Conservation (phyloP, 306 rosid species). For the Prunus salicina region DNA sequence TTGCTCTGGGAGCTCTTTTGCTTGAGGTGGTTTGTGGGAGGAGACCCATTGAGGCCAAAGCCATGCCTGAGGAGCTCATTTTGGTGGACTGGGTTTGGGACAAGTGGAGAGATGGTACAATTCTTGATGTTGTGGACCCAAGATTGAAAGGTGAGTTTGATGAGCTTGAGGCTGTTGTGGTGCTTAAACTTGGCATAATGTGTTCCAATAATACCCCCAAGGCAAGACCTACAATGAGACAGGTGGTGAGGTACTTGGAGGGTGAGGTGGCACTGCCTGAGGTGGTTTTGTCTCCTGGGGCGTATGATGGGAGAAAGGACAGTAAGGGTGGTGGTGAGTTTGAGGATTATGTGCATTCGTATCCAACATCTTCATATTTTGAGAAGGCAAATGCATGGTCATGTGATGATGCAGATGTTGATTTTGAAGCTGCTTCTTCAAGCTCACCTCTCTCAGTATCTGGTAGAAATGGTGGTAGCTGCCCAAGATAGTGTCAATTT, state of each 20-base stretch:
- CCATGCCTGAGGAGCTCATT: slow-evolving; percentile 56
- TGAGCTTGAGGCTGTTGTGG: slow-evolving; percentile 43
- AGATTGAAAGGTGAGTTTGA: slow-evolving; percentile 36
- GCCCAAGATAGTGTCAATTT: neutral
- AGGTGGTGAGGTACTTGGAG: slow-evolving; percentile 50
- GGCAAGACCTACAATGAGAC: slow-evolving; percentile 43
- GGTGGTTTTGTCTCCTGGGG: slow-evolving; percentile 20
- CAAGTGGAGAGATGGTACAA: slow-evolving; percentile 37
- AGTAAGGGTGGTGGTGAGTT: slow-evolving; percentile 5
- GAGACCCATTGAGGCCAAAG: slow-evolving; percentile 53
- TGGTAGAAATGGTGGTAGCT: slow-evolving; percentile 14
- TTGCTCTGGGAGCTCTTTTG: slow-evolving; percentile 56
- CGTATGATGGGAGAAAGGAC: slow-evolving; percentile 11
- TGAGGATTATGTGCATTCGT: slow-evolving; percentile 31
- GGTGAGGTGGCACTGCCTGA: slow-evolving; percentile 39
- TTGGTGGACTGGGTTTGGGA: slow-evolving; percentile 71
- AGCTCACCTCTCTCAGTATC: slow-evolving; percentile 24
- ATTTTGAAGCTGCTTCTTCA: slow-evolving; percentile 27
- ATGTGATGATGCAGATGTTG: slow-evolving; percentile 30
- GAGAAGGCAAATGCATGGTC: slow-evolving; percentile 30
- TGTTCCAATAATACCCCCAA: slow-evolving; percentile 42
- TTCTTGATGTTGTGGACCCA: slow-evolving; percentile 36
- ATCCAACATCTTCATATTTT: slow-evolving; percentile 23
- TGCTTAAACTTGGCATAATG: slow-evolving; percentile 46
- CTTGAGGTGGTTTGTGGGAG: slow-evolving; percentile 64